phyloP scores from a whole-genome alignment of 2,329 filamentous ascomycete species.

The Rhynchosporium secalis region DNA sequence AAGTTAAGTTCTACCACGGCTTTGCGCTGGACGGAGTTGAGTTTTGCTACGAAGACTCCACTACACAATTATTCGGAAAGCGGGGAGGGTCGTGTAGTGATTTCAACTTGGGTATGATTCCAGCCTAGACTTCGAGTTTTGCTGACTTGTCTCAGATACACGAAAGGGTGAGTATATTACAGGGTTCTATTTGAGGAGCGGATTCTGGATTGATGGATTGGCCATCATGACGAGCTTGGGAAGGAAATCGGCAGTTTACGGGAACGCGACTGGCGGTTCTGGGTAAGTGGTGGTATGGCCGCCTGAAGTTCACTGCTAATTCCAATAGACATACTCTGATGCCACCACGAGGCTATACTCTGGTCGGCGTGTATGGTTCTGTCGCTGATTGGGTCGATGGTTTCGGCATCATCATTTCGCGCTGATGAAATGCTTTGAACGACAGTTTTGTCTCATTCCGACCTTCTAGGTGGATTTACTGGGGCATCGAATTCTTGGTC shows the following conservation, averaged over 20 bases:
- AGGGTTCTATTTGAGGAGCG: conserved; percentile 80
- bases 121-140: not conserved
- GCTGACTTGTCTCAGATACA: conserved; percentile 57
- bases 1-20: conserved; percentile 76
- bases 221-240: conserved; percentile 88
- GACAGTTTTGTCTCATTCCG: not conserved
- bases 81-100: conserved; percentile 69
- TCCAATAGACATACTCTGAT: conserved; percentile 76
- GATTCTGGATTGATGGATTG: conserved; percentile 82
- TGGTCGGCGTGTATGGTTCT: conserved; percentile 84
- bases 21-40: conserved; percentile 80
- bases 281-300: conserved; percentile 59
- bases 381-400: conserved; percentile 81
- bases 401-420: conserved; percentile 77
- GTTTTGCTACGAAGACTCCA: conserved; percentile 87
- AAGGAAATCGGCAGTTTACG: conserved; percentile 82
- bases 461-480: not conserved
- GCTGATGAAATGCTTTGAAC: conserved; percentile 45
- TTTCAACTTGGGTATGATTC: conserved; percentile 71
- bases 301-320: conserved; percentile 1
- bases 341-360: conserved; percentile 82
- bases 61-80: conserved; percentile 84
- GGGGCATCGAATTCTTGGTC: not conserved
- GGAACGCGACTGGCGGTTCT: conserved; percentile 76
- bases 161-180: conserved; percentile 82